Percentiles rank a stretch among this genome's conserved stretches.
Evolutionary conservation across 2,329 filamentous ascomycete species (phyloP).

Genomic region (Fusarium chlamydosporum): DNA sequence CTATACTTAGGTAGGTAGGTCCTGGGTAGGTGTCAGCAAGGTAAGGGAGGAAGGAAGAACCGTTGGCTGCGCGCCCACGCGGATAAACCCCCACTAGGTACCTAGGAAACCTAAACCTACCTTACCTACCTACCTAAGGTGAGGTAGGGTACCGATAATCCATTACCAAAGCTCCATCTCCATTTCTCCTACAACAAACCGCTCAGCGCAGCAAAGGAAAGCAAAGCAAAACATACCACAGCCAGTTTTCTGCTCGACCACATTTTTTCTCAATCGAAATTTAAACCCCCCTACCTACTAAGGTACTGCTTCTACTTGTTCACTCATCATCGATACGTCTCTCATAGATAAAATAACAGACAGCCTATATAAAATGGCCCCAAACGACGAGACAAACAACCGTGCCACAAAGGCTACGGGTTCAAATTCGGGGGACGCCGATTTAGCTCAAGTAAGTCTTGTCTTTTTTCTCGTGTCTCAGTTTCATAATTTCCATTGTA

Average conservation of each 20-base stretch:
- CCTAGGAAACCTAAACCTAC: constrained; percentile 8
- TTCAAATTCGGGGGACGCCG: constrained; percentile 43
- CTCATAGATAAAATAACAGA: neutral
- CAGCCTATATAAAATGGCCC: constrained; percentile 28
- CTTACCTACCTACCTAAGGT: too few species aligned
- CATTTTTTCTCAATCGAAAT: neutral
- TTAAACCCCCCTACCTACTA: neutral
- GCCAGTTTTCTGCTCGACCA: neutral
- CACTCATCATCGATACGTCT: too few species aligned
- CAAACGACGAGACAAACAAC: constrained; percentile 27
- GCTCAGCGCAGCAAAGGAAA: constrained; percentile 1
- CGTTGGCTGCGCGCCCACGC: neutral
- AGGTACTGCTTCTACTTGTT: neutral
- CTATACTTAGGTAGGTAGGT: too few species aligned
- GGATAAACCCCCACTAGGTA: constrained; percentile 17
- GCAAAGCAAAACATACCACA: neutral
- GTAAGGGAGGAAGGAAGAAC: neutral
- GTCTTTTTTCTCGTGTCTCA: constrained; percentile 7
- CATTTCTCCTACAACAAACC: constrained; percentile 30
- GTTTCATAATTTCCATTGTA: neutral
- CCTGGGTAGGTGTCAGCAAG: too few species aligned
- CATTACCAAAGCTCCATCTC: neutral
- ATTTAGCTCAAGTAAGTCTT: constrained; percentile 48
- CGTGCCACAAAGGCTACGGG: constrained; percentile 32
- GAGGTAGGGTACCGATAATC: too few species aligned